Evolutionary conservation across 768 basidiomycete species (phyloP).

Genomic region (Trametes elegans): DNA sequence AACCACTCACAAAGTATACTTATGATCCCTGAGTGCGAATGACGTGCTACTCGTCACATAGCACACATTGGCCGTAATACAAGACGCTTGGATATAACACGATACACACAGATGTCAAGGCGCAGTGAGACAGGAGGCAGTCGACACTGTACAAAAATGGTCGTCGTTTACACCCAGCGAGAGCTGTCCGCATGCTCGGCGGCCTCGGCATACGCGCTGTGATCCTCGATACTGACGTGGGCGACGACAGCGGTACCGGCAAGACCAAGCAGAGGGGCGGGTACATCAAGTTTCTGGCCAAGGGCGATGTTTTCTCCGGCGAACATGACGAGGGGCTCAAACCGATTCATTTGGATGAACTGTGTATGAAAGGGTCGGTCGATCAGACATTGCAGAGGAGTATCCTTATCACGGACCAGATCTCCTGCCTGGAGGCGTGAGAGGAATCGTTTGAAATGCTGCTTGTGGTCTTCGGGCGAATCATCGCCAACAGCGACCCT

Average conservation of each 20-base stretch:
- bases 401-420: constrained; percentile 38
- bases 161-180: constrained; percentile 20
- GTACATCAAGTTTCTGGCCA: constrained; percentile 49
- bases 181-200: constrained; percentile 31
- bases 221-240: constrained; percentile 56
- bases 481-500: constrained; percentile 39
- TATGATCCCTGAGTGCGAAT: too few species aligned
- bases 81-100: neutral
- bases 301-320: constrained; percentile 49
- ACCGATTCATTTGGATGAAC: constrained; percentile 57
- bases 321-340: constrained; percentile 56
- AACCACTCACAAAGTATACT: too few species aligned
- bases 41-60: too few species aligned
- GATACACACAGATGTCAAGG: neutral
- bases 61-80: too few species aligned
- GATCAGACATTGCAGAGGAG: neutral
- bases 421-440: constrained; percentile 51
- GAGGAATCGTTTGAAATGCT: constrained; percentile 48
- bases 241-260: constrained; percentile 49
- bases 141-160: neutral
- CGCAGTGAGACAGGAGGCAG: neutral
- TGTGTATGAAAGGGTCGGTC: constrained; percentile 23
- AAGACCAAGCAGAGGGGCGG: constrained; percentile 42
- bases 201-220: constrained; percentile 57
- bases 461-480: constrained; percentile 42